Evolutionary conservation across 208 protist species (phyloP).

Genomic region (Leishmania lainsoni): DNA sequence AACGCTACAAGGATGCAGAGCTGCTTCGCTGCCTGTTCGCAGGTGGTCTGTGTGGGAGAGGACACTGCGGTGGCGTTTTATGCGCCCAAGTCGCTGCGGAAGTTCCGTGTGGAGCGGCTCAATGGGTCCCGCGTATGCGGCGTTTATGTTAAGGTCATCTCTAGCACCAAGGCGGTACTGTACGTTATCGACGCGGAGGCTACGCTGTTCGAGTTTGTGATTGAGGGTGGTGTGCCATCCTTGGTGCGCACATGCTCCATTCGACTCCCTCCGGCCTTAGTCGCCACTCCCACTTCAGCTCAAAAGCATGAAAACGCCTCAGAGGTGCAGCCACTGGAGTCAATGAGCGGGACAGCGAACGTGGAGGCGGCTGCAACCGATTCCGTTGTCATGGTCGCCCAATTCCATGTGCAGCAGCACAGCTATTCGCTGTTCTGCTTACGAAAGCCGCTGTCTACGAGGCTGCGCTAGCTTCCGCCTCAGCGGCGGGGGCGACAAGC

Average conservation of each 20-base stretch:
- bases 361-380: neutral
- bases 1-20: constrained; percentile 33
- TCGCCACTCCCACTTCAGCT: neutral
- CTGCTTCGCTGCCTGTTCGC: constrained; percentile 72
- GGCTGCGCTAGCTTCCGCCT: constrained; percentile 26
- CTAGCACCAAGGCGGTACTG: constrained; percentile 31
- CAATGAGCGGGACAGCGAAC: neutral
- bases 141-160: constrained; percentile 35
- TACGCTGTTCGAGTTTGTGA: constrained; percentile 63
- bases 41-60: constrained; percentile 82
- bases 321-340: neutral
- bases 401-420: constrained; percentile 53
- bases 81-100: constrained; percentile 75
- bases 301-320: neutral
- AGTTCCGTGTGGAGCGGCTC: constrained; percentile 84
- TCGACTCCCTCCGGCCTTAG: constrained; percentile 6
- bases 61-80: constrained; percentile 82
- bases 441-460: constrained; percentile 59
- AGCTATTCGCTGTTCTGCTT: constrained; percentile 69
- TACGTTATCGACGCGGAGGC: constrained; percentile 80
- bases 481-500: neutral
- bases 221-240: constrained; percentile 36
- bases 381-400: constrained; percentile 20
- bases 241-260: constrained; percentile 19
- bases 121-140: constrained; percentile 71